Percentiles rank a stretch among this genome's conserved stretches.
phyloP scores from a whole-genome alignment of 1,139 yeast species.

The Pichia sp. region DNA sequence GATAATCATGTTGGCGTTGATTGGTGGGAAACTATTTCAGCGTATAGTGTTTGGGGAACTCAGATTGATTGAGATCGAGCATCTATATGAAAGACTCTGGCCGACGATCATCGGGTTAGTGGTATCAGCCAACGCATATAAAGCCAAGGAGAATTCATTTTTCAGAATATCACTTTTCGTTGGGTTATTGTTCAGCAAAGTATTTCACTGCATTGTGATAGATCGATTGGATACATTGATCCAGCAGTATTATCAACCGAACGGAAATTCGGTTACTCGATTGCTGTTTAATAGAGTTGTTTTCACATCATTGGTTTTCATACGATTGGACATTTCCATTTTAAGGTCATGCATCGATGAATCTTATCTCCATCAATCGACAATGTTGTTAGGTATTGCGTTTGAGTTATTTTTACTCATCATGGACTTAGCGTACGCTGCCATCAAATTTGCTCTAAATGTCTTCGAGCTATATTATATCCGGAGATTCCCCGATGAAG shows the following conservation, averaged over 20 bases:
- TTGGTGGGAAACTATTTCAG: conserved; percentile 45
- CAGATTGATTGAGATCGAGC: conserved; percentile 72
- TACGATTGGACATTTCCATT: conserved; percentile 47
- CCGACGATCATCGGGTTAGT: conserved; percentile 64
- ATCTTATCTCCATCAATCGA: conserved; percentile 47
- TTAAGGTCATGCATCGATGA: conserved; percentile 58
- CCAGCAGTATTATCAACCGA: conserved; percentile 33
- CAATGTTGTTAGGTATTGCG: conserved; percentile 59
- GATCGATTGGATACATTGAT: conserved; percentile 59
- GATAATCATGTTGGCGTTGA: conserved; percentile 38
- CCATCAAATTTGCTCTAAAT: conserved; percentile 50
- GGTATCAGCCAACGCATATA: conserved; percentile 59
- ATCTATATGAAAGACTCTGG: conserved; percentile 63
- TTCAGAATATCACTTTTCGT: conserved; percentile 40
- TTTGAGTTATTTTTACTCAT: conserved; percentile 70
- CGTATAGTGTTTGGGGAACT: conserved; percentile 67
- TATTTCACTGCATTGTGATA: conserved; percentile 68
- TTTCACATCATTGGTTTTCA: conserved; percentile 40
- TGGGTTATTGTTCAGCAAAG: conserved; percentile 51
- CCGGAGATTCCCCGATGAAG: conserved; percentile 45
- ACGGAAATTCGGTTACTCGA: conserved; percentile 16
- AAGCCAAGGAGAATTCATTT: conserved; percentile 48
- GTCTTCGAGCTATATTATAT: conserved; percentile 51
- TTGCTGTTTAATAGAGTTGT: conserved; percentile 36
- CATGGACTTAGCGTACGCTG: conserved; percentile 48